A percentile compares a stretch with the other conserved stretches of the same genome.
These are phyloP conservation scores for Psilocybe cubensis DNA, from an alignment of 768 basidiomycete genomes.

Conservation along the genomic window DNA sequence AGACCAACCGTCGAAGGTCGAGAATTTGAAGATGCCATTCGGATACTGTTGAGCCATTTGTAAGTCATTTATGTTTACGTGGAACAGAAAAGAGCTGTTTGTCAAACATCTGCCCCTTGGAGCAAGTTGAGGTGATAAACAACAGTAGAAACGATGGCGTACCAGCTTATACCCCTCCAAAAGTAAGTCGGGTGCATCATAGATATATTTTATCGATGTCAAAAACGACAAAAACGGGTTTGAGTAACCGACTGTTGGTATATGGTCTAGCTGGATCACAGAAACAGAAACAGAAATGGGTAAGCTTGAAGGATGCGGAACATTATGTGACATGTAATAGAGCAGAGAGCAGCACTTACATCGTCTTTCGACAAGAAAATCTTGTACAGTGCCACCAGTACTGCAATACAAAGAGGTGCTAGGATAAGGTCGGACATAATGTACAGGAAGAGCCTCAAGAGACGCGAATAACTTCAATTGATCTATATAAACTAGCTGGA, in stretches of 20 bases:
- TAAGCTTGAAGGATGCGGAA: too few species aligned
- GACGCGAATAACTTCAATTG: neutral
- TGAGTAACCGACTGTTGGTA: constrained; percentile 41
- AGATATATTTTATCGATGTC: constrained; percentile 28
- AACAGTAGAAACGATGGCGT: neutral
- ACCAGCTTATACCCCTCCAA: constrained; percentile 39
- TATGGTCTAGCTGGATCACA: constrained; percentile 20
- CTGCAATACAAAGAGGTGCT: too few species aligned
- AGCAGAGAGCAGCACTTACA: too few species aligned
- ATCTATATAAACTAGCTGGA: too few species aligned
- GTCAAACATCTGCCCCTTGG: neutral
- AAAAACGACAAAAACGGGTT: constrained; percentile 34
- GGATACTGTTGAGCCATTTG: constrained; percentile 20
- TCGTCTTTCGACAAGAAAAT: constrained; percentile 5
- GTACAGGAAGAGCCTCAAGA: too few species aligned
- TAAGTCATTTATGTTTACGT: too few species aligned
- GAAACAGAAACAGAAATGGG: too few species aligned
- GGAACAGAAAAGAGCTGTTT: neutral
- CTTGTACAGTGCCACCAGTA: neutral
- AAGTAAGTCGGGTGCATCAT: constrained; percentile 26
- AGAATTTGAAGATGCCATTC: constrained; percentile 42
- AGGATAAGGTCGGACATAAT: too few species aligned
- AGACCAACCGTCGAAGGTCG: constrained; percentile 47
- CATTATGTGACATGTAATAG: too few species aligned
- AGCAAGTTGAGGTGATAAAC: neutral